Percentiles rank a stretch among this genome's conserved stretches.
Evolutionary conservation across 1,284 basidiomycete species (phyloP).

Genomic region (Phenoliferia sp.): DNA sequence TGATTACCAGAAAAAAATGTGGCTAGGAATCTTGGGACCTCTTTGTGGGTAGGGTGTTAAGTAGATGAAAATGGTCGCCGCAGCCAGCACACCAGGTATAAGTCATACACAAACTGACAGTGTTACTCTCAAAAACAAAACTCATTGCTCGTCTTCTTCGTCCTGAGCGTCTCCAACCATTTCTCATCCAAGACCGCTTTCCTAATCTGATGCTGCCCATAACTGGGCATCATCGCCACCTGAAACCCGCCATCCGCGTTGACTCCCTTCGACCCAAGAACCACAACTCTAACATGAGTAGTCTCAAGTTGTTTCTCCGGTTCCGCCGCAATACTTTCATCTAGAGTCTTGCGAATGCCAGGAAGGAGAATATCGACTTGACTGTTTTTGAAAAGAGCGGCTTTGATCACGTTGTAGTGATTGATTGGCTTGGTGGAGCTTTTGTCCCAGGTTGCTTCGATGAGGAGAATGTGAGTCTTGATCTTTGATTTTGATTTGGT

Average conservation of each 20-base stretch:
- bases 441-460: neutral
- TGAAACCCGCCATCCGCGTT: neutral
- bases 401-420: neutral
- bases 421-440: neutral
- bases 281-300: neutral
- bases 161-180: neutral
- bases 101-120: no score
- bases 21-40: no score
- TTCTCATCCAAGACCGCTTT: neutral
- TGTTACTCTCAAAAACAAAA: no score
- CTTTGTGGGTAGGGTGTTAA: no score
- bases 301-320: neutral
- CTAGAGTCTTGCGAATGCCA: neutral
- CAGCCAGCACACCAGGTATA: no score
- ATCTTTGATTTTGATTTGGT: neutral
- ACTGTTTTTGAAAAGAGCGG: neutral
- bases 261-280: neutral
- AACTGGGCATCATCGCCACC: neutral
- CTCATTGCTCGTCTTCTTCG: neutral
- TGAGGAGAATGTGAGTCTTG: neutral
- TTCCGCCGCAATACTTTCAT: neutral
- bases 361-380: neutral
- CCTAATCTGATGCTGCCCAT: neutral
- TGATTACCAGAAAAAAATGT: no score
- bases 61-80: no score